These are phyloP conservation scores for Chloropicon primus DNA, from an alignment of 139 green algal species.

Conservation along the genomic window DNA sequence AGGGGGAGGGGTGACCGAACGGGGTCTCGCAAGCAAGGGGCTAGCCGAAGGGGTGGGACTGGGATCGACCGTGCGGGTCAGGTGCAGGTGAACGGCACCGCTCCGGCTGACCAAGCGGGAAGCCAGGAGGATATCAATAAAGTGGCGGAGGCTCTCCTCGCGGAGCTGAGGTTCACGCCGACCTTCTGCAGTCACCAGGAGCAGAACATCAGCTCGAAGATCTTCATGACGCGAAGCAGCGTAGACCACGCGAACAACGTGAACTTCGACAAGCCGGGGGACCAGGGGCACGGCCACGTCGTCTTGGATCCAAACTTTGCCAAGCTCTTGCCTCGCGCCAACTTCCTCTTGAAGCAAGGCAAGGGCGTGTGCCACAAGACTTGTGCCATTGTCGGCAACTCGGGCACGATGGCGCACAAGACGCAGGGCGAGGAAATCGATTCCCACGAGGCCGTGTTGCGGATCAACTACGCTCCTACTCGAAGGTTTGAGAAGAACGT, in stretches of 20 bases:
- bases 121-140: neutral
- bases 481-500: slow-evolving; percentile 12
- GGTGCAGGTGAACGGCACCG: no score
- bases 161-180: neutral
- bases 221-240: neutral
- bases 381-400: slow-evolving; percentile 3
- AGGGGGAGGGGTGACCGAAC: no score
- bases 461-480: slow-evolving; percentile 2
- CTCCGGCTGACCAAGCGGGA: no score
- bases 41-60: no score
- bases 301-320: neutral
- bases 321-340: neutral
- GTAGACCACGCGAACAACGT: neutral
- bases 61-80: no score
- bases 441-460: slow-evolving; percentile 5
- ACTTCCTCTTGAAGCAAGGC: neutral
- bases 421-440: neutral
- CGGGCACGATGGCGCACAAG: neutral
- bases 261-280: neutral
- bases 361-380: neutral
- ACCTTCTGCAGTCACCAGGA: neutral
- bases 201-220: neutral
- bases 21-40: no score
- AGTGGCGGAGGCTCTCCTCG: neutral
- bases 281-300: neutral